Conservation (phyloP, 208 protist genomes). For the Balamuthia mandrillaris region DNA sequence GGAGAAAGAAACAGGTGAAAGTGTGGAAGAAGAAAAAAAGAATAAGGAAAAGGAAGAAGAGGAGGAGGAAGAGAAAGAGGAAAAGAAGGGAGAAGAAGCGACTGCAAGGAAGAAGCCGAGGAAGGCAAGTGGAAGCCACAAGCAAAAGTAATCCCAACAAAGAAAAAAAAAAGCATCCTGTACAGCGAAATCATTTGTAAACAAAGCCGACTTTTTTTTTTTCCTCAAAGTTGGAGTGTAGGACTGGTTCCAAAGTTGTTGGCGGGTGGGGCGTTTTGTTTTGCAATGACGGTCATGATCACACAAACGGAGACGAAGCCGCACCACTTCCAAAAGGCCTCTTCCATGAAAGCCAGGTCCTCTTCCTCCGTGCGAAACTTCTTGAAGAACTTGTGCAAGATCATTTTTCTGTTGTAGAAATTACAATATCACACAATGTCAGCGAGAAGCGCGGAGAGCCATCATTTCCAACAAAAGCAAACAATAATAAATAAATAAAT, state of each 20-base stretch:
- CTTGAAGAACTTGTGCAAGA: neutral
- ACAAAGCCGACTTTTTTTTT: no score
- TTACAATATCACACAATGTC: neutral
- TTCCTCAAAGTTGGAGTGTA: no score
- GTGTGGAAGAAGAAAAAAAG: neutral
- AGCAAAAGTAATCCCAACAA: neutral
- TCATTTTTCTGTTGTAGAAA: neutral
- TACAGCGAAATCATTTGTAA: no score
- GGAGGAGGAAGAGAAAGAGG: neutral
- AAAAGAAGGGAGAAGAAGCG: neutral
- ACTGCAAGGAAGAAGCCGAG: neutral
- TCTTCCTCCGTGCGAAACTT: neutral
- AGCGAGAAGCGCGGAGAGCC: conserved; percentile 4
- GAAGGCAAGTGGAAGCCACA: neutral
- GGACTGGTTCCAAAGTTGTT: neutral
- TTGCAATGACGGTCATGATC: neutral
- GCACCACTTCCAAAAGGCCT: neutral
- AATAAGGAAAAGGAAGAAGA: neutral
- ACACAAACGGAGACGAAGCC: neutral
- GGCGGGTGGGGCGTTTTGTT: neutral
- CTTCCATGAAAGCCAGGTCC: neutral
- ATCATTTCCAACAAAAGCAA: no score
- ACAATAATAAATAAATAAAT: no score
- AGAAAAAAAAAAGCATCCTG: no score
- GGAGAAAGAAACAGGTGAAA: neutral